Evolutionary conservation across 345 rosid species (phyloP).

Genomic region (Atalantia buxifolia): DNA sequence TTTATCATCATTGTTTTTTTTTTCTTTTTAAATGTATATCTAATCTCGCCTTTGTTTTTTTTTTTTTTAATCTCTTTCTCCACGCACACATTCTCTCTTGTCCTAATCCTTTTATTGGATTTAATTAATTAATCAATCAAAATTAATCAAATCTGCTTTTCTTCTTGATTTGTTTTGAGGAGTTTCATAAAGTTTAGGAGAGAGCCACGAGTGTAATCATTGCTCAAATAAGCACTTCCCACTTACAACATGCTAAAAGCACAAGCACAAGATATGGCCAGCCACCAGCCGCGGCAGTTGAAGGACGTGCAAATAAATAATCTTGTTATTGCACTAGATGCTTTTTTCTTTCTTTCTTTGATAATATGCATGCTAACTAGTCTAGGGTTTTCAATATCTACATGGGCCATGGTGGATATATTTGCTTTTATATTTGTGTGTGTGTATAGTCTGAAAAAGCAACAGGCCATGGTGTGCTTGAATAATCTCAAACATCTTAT

Average conservation of each 20-base stretch:
- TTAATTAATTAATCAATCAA: not conserved
- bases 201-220: slow-evolving; percentile 52
- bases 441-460: not conserved
- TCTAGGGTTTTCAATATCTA: not conserved
- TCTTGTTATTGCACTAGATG: not conserved
- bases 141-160: slow-evolving; percentile 24
- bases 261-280: not conserved
- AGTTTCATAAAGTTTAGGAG: slow-evolving; percentile 26
- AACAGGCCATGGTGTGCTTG: not conserved
- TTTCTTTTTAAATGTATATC: not conserved
- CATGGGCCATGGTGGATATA: not conserved
- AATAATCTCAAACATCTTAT: slow-evolving; percentile 1
- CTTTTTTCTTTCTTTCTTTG: not conserved
- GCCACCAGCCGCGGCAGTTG: not conserved
- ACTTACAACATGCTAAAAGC: slow-evolving; percentile 23
- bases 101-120: slow-evolving; percentile 14
- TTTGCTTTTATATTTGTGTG: not conserved
- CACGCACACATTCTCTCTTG: slow-evolving; percentile 12
- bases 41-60: not conserved
- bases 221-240: slow-evolving; percentile 42
- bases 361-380: not conserved
- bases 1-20: slow-evolving; percentile 1
- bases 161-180: slow-evolving; percentile 8
- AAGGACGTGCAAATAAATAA: not conserved
- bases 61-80: not conserved